Evolutionary conservation across 768 basidiomycete genomes (phyloP).

Genomic region (Stropharia rugosoannulata): DNA sequence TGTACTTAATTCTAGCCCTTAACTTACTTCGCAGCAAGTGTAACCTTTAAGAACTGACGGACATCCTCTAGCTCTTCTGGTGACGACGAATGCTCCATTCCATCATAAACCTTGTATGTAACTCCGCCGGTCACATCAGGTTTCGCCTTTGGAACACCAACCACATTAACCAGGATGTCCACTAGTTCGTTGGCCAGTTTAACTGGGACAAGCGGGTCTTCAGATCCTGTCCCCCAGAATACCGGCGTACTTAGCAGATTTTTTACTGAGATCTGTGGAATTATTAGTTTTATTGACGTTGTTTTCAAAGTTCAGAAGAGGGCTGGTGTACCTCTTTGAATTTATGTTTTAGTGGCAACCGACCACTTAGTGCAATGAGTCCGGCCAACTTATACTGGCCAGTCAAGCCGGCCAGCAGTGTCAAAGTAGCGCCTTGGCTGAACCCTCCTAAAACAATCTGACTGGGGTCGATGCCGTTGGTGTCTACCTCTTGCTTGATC

Average conservation of each 20-base stretch:
- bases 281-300: conserved; percentile 4
- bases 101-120: conserved; percentile 65
- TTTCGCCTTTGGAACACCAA: conserved; percentile 51
- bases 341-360: conserved; percentile 67
- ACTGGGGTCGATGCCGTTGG: conserved; percentile 58
- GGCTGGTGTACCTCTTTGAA: conserved; percentile 53
- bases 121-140: conserved; percentile 52
- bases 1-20: no score
- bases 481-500: conserved; percentile 71
- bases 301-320: conserved; percentile 15
- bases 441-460: conserved; percentile 88
- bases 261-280: conserved; percentile 54
- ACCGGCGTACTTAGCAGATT: conserved; percentile 66
- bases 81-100: conserved; percentile 65
- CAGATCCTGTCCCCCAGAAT: conserved; percentile 85
- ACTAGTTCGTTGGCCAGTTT: conserved; percentile 52
- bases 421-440: conserved; percentile 82
- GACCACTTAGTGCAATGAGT: conserved; percentile 72
- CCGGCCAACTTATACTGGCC: conserved; percentile 69
- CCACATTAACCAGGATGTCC: conserved; percentile 50
- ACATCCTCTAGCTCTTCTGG: conserved; percentile 70
- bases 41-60: conserved; percentile 65
- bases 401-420: conserved; percentile 73
- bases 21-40: conserved; percentile 33
- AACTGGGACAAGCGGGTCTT: conserved; percentile 71